Base-by-base conservation (phyloP, 148 eudicot genomes). In the Chenopodium formosanum region DNA sequence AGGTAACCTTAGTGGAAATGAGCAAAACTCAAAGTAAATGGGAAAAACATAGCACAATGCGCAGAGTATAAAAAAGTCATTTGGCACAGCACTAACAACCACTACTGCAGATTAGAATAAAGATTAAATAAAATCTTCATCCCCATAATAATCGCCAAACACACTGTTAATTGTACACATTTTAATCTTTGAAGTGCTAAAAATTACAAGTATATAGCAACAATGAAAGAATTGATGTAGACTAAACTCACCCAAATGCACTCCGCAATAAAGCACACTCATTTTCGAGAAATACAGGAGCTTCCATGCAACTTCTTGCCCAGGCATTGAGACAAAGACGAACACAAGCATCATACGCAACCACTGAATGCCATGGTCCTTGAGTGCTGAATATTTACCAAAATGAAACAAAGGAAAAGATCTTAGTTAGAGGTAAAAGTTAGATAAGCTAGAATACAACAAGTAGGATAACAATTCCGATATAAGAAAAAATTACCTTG, bases 251-350 rank as follows among this genome's bases (percentile, higher is more conserved):
- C 99, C 95, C 88, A 84, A 96, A 96, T 65, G 99, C 84, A 44
- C 83, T 89, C 76, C 99, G 88, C 84, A 96, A 81, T 46, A 91
- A 19, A 74, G 93, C 93, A 90, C 97, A 91, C 81, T 96, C 99
- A 80, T 91, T 96, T 84, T 94, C 97, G 80, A 96, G 84, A 83
- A 96, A 96, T 68, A 85, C 76, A 17, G 99, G 99, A 74, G 99
- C 99, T 89, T 94, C 97, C 90, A 86, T 87, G 84, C 97, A 91
- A 66, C 95, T 92, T 86, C 90, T 94, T 58, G 97, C 98, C 99
- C 99, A 96, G 48, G 99, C 94, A 89, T 96, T 92, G 52, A 96
- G 98, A 84, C 99, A 96, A 17, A 96, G 91, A 63, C 99, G 90
- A 76, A 92, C 94, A 83, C 98, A 96, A 40, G 99, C 99, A 81